Conservation (phyloP, 768 basidiomycete genomes). For the Filobasidium floriforme region DNA sequence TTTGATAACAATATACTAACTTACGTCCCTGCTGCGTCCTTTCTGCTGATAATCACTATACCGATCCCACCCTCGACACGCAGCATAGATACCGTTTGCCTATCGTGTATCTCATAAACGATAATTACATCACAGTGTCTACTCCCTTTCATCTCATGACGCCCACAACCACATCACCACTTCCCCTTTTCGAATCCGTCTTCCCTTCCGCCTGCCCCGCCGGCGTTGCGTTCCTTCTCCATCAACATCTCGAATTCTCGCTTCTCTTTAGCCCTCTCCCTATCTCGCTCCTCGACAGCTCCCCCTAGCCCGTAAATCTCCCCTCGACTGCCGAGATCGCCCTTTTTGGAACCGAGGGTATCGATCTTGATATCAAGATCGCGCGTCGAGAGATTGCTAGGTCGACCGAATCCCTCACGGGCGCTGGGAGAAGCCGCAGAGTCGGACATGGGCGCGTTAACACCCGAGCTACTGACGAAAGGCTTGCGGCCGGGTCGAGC, state of each 20-base stretch:
- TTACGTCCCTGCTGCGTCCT: no score
- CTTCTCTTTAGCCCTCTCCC: conserved; percentile 28
- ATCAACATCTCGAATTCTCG: conserved; percentile 36
- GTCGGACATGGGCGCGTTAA: neutral
- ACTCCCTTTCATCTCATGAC: no score
- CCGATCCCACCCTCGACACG: no score
- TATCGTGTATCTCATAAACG: no score
- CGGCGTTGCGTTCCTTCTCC: conserved; percentile 31
- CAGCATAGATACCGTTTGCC: no score
- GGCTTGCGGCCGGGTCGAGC: neutral
- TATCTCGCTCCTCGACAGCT: conserved; percentile 17
- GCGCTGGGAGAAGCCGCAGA: neutral
- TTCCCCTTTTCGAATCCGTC: conserved; percentile 17
- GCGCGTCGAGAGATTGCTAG: conserved; percentile 6
- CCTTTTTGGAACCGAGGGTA: neutral
- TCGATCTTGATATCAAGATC: conserved; percentile 16
- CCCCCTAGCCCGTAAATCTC: conserved; percentile 2
- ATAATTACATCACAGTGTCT: no score
- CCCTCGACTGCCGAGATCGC: neutral
- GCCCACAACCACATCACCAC: conserved; percentile 10
- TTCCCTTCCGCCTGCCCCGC: neutral
- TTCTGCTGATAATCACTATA: no score
- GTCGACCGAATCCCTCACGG: neutral
- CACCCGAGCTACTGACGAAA: neutral
- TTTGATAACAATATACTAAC: neutral